Evolutionary conservation across 176 grass and related monocot species (phyloP), one percentile per base, ranked within the genome.

Genomic region (Oryza glumipatula): DNA sequence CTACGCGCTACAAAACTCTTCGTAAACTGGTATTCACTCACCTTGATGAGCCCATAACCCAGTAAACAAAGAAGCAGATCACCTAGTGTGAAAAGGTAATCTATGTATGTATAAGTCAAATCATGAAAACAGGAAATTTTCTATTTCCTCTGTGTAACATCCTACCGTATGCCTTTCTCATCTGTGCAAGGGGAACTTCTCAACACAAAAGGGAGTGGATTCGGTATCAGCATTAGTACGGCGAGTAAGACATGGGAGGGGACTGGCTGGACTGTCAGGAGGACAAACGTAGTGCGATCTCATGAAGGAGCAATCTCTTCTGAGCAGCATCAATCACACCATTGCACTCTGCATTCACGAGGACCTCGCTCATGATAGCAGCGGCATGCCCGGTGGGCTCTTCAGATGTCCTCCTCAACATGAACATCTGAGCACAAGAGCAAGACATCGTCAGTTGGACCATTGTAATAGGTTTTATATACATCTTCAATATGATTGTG

Each of bases 261-360:
- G 32, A 71, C 48, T 6, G 43, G 26, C 65, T 72, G 45, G 56
- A 12, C 44, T 68, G 60, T 90, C 83, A 94, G 24, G 88, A 92
- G 43, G 92, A 92, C 56, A 97, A 81, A 33, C 88, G 92, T 58
- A 97, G 90, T 72, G 95, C 95, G 70, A 97, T 97, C 81, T 97
- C 91, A 33, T 92, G 90, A 81, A 97, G 95, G 64, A 94, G 89
- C 54, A 87, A 80, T 79, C 85, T 91, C 81, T 94, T 94, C 83
- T 97, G 92, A 46, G 90, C 84, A 76, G 92, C 88, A 77, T 94
- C 92, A 26, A 97, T 97, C 70, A 94, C 84, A 64, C 95, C 95
- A 77, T 90, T 94, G 84, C 88, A 94, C 73, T 94, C 88, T 3
- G 95, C 95, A 63, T 97, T 97, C 60, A 97, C 68, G 2, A 97